Evolutionary conservation across 2,329 filamentous ascomycete species (phyloP), one percentile per base, ranked within the genome.

Genomic region (Aspergillus felis): DNA sequence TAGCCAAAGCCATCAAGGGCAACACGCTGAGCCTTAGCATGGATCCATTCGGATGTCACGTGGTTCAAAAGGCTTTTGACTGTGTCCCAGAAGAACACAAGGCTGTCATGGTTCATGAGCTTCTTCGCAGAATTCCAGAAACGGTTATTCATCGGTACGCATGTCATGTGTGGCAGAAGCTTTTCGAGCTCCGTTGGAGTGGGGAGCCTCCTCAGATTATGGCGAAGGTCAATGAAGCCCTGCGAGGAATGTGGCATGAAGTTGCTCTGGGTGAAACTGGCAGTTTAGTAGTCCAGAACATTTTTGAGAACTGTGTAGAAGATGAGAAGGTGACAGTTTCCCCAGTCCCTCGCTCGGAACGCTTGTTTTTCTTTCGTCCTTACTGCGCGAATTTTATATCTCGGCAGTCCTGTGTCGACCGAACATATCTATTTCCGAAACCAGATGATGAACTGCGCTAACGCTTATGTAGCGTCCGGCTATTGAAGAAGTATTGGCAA

Each of bases 81-180:
- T 95, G 90, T 55, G 94, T 99, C 28, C 91, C 94, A 0, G 95
- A 99, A 74, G 90, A 96, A 66, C 96, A 97, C 82, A 99, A 99
- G 78, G 91, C 92, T 12, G 88, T 94, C 71, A 97, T 99, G 92
- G 94, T 99, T n/a, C 91, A 96, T 71, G 94, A 99, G 72, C 83
- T 99, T 27, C 86, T 99, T 57, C 91, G 92, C 60, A 88, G 92
- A 55, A 99, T 99, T 63, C 94, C 93, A 0, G 93, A 99, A 76
- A 99, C 94, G 2, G 92, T 99, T 63, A 94, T 99, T 71, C 95
- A 99, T 77, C 90, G 95, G 65, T 99, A 99, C 77, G 94, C 94
- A 58, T 99, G 94, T 70, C 94, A 99, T 74, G 94, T 99, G 61
- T 99, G 94, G 94, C 94, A 99, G 80, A 99, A 99, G 81, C 85